Conservation (phyloP, 306 rosid species). For the Nissolia schottii region DNA sequence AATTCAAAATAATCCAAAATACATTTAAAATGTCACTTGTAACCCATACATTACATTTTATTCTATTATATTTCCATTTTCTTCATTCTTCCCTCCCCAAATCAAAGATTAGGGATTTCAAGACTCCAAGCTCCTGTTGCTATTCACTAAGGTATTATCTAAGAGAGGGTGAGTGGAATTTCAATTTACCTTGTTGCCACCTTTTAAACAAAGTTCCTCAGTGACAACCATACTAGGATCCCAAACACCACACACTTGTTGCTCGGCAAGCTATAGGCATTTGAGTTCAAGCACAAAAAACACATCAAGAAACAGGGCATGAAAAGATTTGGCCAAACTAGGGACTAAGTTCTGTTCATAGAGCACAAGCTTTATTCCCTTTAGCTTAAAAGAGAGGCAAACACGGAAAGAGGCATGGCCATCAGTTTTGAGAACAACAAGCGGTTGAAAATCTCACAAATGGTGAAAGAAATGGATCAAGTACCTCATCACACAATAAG, state of each 20-base stretch:
- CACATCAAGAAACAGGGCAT: conserved; percentile 45
- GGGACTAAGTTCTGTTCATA: conserved; percentile 79
- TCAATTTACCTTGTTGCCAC: conserved; percentile 32
- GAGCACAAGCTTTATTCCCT: conserved; percentile 51
- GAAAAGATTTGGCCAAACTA: conserved; percentile 48
- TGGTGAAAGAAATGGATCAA: conserved; percentile 36
- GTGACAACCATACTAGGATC: conserved; percentile 62
- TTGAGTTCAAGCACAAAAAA: conserved; percentile 65
- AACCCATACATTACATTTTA: too few species aligned
- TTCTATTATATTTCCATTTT: too few species aligned
- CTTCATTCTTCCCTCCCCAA: too few species aligned
- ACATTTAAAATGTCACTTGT: too few species aligned
- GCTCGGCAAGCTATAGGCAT: conserved; percentile 55
- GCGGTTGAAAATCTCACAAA: conserved; percentile 45
- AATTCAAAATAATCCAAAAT: too few species aligned
- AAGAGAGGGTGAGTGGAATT: too few species aligned
- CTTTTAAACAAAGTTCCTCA: conserved; percentile 42
- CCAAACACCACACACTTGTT: conserved; percentile 64
- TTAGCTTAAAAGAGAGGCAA: conserved; percentile 54
- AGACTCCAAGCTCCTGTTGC: too few species aligned
- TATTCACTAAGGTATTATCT: too few species aligned
- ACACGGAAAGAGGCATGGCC: conserved; percentile 63
- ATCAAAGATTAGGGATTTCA: too few species aligned
- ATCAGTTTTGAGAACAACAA: conserved; percentile 62
- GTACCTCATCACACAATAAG: conserved; percentile 40